Base-by-base conservation (phyloP, 192 early-diverging fungal species). In the Rhizophlyctis rosea region DNA sequence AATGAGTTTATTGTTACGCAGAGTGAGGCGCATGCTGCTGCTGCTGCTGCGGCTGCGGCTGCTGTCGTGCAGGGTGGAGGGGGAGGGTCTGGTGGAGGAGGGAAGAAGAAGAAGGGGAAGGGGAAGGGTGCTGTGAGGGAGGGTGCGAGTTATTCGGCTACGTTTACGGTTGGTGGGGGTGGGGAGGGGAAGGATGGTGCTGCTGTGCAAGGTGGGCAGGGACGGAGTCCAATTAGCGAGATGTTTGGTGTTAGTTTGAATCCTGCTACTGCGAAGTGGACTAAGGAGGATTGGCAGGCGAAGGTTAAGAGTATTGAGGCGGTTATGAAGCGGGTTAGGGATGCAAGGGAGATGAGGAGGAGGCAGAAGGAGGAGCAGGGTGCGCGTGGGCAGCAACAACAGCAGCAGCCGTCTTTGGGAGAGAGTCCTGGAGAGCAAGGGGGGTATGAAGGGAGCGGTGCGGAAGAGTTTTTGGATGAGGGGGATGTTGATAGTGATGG, bases 261-360 rank as follows among this genome's bases (percentile, higher is more conserved):
- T 18, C 57, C 56, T 14, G 50, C 14, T 14, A 70, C 68, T 2
- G 62, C 68, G 3, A 61, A 50, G 25, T 64, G 62, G 61, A 59
- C 68, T 2, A 70, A 34, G 18, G 62, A 59, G 34, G 68, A 70
- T 55, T 63, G 61, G 61, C 44, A 58, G 30, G 61, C 61, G 31
- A 64, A 70, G 39, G 55, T 53, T 56, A 23, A 50, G 7, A 65
- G 56, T 25, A 62, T 70, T 7, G 68, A 70, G 50, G 57, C 57
- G 11, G 68, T 70, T n/a, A 68, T 70, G 61, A 70, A 63, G 28
- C 53, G 62, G 11, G 62, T 64, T 11, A 53, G 68, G 28, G 61
- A 58, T 34, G 61, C 68, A 7, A 16, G 68, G 23, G 62, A 63
- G 18, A 18, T 54, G 23, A 36, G 61, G 7, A 14, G 61, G 5